A percentile compares a stretch with the other conserved stretches of the same genome.
Evolutionary conservation across 2,329 filamentous ascomycete species (phyloP).

Genomic region (Ilyonectria destructans): DNA sequence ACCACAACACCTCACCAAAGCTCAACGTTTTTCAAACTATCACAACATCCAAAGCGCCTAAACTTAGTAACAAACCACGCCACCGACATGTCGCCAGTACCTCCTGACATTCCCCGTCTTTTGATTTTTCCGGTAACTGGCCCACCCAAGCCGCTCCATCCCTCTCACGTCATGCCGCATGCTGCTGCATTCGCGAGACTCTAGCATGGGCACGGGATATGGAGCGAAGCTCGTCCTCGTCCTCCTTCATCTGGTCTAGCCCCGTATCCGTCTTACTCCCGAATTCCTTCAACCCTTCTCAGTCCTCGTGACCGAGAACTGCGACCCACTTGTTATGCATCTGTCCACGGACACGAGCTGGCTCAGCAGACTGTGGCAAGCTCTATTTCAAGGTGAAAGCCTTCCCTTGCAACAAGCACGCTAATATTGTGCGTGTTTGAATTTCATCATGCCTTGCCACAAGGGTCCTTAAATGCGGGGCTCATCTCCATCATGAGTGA

Average conservation of each 20-base stretch:
- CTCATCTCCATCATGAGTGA: background rate
- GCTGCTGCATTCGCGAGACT: background rate
- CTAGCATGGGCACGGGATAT: background rate
- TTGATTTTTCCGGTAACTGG: background rate
- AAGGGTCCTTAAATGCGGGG: background rate
- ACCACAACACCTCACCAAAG: background rate
- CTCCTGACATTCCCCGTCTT: background rate
- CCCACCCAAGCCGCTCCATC: background rate
- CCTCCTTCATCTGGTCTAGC: constrained; percentile 23
- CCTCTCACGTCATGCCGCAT: constrained; percentile 14
- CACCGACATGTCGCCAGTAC: constrained; percentile 4
- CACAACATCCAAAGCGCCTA: too few relatives aligned
- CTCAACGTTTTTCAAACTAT: background rate
- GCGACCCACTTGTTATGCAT: background rate
- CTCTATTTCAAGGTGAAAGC: background rate
- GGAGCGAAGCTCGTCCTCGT: background rate
- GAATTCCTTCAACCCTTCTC: constrained; percentile 11
- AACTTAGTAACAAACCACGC: background rate
- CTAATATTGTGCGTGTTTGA: background rate
- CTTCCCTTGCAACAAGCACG: background rate
- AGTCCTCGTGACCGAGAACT: constrained; percentile 16
- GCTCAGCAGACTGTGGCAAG: constrained; percentile 28
- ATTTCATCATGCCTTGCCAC: background rate
- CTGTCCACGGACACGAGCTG: background rate
- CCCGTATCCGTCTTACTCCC: constrained; percentile 10